Conservation (phyloP, 2,329 filamentous ascomycete genomes). For the Epichloe coenophiala region DNA sequence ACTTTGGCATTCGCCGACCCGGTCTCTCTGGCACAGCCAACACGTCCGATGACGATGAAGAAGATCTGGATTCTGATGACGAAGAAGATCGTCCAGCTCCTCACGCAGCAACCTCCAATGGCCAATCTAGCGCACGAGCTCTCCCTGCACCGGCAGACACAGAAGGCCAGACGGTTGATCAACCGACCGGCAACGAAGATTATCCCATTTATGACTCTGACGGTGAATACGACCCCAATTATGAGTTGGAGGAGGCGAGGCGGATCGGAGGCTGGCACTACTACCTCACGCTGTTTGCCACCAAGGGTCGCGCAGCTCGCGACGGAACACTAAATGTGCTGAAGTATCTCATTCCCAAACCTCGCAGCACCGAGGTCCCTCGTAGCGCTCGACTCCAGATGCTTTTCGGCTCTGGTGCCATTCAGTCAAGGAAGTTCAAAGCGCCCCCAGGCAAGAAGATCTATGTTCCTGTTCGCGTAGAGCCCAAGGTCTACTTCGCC, state of each 20-base stretch:
- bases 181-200: slow-evolving; percentile 48
- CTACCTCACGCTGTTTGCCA: slow-evolving; percentile 43
- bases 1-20: slow-evolving; percentile 80
- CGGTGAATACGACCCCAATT: slow-evolving; percentile 63
- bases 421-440: slow-evolving; percentile 48
- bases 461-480: slow-evolving; percentile 87
- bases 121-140: slow-evolving; percentile 26
- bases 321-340: slow-evolving; percentile 30
- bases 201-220: slow-evolving; percentile 81
- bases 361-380: slow-evolving; percentile 42
- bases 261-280: slow-evolving; percentile 67
- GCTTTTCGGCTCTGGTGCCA: slow-evolving; percentile 41
- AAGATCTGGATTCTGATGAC: slow-evolving; percentile 55
- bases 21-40: slow-evolving; percentile 63
- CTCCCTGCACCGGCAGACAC: slow-evolving; percentile 44
- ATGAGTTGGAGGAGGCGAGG: slow-evolving; percentile 65
- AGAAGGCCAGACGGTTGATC: slow-evolving; percentile 67
- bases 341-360: slow-evolving; percentile 39
- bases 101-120: slow-evolving; percentile 12
- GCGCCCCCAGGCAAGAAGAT: slow-evolving; percentile 80
- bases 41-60: slow-evolving; percentile 58
- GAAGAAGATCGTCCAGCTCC: slow-evolving; percentile 27
- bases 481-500: slow-evolving; percentile 96
- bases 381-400: slow-evolving; percentile 38
- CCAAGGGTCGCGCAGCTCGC: slow-evolving; percentile 29